Evolutionary conservation across 2,329 filamentous ascomycete species (phyloP).

Genomic region (Lasiodiplodia sp.): DNA sequence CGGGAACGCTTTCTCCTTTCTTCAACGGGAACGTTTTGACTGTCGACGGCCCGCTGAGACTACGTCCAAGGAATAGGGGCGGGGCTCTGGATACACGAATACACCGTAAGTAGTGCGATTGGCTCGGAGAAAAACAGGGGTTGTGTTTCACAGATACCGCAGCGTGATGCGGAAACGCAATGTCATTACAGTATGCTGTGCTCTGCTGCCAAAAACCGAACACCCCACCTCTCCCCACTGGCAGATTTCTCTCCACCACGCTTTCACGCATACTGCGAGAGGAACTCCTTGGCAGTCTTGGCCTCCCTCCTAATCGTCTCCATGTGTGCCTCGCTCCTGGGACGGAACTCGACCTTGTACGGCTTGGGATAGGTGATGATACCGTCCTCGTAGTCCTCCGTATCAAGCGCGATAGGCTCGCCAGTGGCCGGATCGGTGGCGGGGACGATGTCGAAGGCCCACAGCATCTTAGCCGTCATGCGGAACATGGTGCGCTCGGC

Average conservation of each 20-base stretch:
- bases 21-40: too few relatives aligned
- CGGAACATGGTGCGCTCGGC: constrained; percentile 38
- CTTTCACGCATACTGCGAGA: constrained; percentile 38
- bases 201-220: too few relatives aligned
- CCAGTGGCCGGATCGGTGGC: neutral
- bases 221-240: too few relatives aligned
- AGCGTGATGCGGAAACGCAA: too few relatives aligned
- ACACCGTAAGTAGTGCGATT: too few relatives aligned
- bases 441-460: constrained; percentile 32
- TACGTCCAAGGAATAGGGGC: too few relatives aligned
- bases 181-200: too few relatives aligned
- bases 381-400: constrained; percentile 42
- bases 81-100: too few relatives aligned
- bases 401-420: constrained; percentile 36
- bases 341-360: constrained; percentile 42
- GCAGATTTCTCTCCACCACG: constrained; percentile 24
- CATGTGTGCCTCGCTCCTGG: constrained; percentile 41
- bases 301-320: constrained; percentile 44
- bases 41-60: too few relatives aligned
- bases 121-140: too few relatives aligned
- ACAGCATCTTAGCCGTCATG: constrained; percentile 36
- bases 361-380: constrained; percentile 44
- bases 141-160: too few relatives aligned
- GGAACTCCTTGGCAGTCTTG: constrained; percentile 36
- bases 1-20: too few relatives aligned